Evolutionary conservation across 164 flowering plant genomes (phyloP).

Genomic region (Aristolochia californica): DNA sequence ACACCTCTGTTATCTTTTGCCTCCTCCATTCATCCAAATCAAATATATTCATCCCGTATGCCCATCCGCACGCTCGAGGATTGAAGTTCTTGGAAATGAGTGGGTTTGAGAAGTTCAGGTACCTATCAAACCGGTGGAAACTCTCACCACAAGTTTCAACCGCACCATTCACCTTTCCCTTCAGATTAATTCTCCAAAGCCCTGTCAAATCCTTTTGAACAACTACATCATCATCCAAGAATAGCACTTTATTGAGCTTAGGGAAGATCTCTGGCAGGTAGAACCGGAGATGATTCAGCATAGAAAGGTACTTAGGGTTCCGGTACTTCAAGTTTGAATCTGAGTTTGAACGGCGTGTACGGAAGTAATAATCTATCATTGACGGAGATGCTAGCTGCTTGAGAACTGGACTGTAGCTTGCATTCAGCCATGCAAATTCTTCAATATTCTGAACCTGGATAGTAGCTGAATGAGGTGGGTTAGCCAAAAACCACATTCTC

Average conservation of each 20-base stretch:
- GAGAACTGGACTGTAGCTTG: constrained; percentile 87
- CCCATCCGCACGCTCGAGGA: constrained; percentile 22
- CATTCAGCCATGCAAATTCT: constrained; percentile 84
- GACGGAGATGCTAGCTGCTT: constrained; percentile 68
- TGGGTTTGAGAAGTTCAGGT: constrained; percentile 25
- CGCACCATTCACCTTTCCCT: constrained; percentile 89
- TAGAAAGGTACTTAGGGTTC: constrained; percentile 91
- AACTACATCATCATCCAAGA: constrained; percentile 90
- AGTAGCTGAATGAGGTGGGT: constrained; percentile 69
- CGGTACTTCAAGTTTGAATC: constrained; percentile 82
- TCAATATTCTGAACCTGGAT: constrained; percentile 78
- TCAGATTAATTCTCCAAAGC: constrained; percentile 70
- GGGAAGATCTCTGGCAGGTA: constrained; percentile 91
- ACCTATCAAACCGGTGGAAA: constrained; percentile 22
- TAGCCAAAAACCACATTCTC: constrained; percentile 90
- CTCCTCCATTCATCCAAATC: constrained; percentile 21
- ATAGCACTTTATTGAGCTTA: constrained; percentile 74
- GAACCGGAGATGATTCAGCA: constrained; percentile 91
- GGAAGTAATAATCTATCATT: constrained; percentile 85
- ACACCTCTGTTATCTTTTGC: constrained; percentile 16
- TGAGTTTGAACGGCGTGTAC: constrained; percentile 54
- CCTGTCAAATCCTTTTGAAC: constrained; percentile 77
- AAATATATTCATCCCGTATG: constrained; percentile 21
- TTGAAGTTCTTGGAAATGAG: constrained; percentile 16
- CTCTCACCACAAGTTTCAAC: constrained; percentile 46